phyloP scores from a whole-genome alignment of 352 stramenopile species.

The Blastocystis sp. region DNA sequence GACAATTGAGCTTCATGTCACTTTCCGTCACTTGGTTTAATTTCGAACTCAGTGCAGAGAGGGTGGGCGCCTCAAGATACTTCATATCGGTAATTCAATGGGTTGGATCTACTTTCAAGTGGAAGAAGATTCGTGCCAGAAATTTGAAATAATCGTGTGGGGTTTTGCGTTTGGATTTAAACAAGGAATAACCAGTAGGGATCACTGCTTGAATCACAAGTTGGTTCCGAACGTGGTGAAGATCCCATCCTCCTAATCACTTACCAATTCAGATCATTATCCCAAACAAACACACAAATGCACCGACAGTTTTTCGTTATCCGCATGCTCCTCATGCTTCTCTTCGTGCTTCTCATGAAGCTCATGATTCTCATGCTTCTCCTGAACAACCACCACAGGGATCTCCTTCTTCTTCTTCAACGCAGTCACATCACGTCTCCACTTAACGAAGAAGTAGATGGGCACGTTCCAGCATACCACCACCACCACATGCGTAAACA shows the following conservation, averaged over 20 bases:
- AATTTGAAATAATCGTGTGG: neutral
- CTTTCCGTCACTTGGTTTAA: slow-evolving; percentile 27
- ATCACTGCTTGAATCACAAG: neutral
- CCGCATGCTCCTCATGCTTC: neutral
- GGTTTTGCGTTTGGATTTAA: neutral
- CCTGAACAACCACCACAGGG: no score
- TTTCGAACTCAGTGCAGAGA: slow-evolving; percentile 42
- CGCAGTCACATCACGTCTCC: slow-evolving; percentile 27
- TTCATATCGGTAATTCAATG: slow-evolving; percentile 10
- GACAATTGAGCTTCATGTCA: slow-evolving; percentile 43
- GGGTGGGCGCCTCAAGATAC: slow-evolving; percentile 7
- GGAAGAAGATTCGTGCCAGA: slow-evolving; percentile 6
- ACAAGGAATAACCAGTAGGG: neutral
- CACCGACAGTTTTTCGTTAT: no score
- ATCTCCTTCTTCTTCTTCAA: neutral
- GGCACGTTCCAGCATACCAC: slow-evolving; percentile 39
- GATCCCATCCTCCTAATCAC: neutral
- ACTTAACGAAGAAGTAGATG: slow-evolving; percentile 37
- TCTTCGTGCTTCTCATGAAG: neutral
- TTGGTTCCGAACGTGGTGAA: no score
- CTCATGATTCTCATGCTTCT: neutral
- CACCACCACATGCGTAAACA: neutral
- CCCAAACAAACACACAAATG: neutral
- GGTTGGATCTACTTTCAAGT: neutral
- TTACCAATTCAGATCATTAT: neutral